Base-by-base conservation (phyloP, 2,329 filamentous ascomycete species). In the Epicoccum sorghinum region DNA sequence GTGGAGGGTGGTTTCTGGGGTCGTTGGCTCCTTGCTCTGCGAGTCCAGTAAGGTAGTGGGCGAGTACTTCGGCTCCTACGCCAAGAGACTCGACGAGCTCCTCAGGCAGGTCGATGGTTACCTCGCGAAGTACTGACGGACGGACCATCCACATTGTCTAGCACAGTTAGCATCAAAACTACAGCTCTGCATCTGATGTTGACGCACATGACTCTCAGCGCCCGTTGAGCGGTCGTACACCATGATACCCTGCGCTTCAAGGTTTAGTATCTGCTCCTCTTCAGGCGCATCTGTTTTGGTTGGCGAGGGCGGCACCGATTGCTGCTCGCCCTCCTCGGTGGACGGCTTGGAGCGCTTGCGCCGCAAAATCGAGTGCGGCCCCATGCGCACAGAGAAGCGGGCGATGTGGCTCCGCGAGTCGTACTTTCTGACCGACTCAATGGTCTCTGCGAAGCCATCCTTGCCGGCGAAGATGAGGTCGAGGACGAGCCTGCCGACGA, bases 71-170 rank as follows among this genome's bases (percentile, higher is more conserved):
- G 44, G 95, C 96, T 35, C 95, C 95, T 25, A 96, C 93, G 33
- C 95, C 95, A 13, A 99, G 83, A 1, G 93, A 93, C 67, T 98
- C 93, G 46, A 98, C 93, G 56, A 99, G 88, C 25, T 96, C 80
- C 52, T 86, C 82, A 13, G 96, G 93, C 6, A 99, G 84, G 72
- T 98, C 95, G 65, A 99, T 98, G 60, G 96, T 96, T 69, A 99
- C 91, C 79, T 98, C 93, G 62, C 92, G 86, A 5, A 93, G 84
- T 36, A 92, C 88, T 76, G 92, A 96, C 2, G 93, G 95, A 61
- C 95, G 90, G 64, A 99, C 86, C 92, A 99, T 99, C 95, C 95
- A 99, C 96, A 99, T 99, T 14, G 91, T 96, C 91, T 96, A 66
- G 46, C 55, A 49, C 24, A n/a, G 52, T 75, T 62, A 75, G 61